A percentile compares a stretch with the other conserved stretches of the same genome.
Conservation (phyloP, 1,284 basidiomycete species). For the Ceratobasidium sp. region DNA sequence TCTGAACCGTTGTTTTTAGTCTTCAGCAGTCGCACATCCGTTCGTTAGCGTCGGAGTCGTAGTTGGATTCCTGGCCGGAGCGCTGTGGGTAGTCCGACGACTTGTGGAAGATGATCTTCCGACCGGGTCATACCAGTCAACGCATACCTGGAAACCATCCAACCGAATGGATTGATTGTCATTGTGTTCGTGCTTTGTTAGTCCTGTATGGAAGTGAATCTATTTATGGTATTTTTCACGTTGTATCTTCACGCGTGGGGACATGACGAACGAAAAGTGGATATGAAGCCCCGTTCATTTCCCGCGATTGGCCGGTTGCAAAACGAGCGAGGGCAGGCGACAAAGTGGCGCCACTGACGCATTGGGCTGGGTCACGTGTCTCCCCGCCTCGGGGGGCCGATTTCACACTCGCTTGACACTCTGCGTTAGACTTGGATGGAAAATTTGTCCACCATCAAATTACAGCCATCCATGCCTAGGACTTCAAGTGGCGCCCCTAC, state of each 20-base stretch:
- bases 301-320: not conserved
- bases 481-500: not conserved
- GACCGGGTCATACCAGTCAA: constrained; percentile 22
- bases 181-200: constrained; percentile 1
- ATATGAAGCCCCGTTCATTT: not conserved
- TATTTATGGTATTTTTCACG: not conserved
- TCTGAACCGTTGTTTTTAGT: constrained; percentile 7
- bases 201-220: not conserved
- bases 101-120: constrained; percentile 26
- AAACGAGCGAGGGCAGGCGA: not conserved
- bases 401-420: not conserved
- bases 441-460: not conserved
- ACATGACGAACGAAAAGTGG: too few relatives aligned
- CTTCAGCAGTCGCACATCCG: constrained; percentile 19
- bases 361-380: not conserved
- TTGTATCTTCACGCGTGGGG: not conserved
- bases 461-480: not conserved
- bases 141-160: constrained; percentile 30
- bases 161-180: constrained; percentile 21
- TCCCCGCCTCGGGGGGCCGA: not conserved
- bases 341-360: not conserved
- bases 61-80: constrained; percentile 21
- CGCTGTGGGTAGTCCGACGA: constrained; percentile 6
- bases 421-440: not conserved
- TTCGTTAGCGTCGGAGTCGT: constrained; percentile 11